Percentiles rank a stretch among this genome's conserved stretches.
phyloP scores from a whole-genome alignment of 108 stramenopile genomes.

The Stephanodiscus triporus region DNA sequence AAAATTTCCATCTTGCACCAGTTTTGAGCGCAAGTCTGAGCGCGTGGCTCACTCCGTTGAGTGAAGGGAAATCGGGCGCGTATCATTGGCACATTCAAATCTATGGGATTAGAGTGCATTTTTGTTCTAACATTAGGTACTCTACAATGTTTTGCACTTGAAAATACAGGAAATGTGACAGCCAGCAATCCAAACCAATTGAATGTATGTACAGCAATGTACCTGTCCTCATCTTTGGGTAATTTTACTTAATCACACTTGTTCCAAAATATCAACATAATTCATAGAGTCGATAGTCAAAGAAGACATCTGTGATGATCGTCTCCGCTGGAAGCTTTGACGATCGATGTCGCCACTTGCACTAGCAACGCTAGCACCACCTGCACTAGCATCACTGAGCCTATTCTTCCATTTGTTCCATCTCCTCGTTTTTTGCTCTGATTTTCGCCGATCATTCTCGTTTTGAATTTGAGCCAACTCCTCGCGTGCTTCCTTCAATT shows the following conservation, averaged over 20 bases:
- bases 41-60: no score
- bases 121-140: no score
- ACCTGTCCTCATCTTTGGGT: not conserved
- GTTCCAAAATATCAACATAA: conserved; percentile 17
- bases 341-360: not conserved
- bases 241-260: not conserved
- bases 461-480: conserved; percentile 4
- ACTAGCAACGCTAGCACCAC: no score
- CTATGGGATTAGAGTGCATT: no score
- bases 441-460: conserved; percentile 3
- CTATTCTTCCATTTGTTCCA: not conserved
- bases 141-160: no score
- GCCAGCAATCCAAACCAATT: no score
- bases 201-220: no score
- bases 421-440: not conserved
- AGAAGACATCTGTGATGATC: conserved; percentile 5
- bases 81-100: no score
- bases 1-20: no score
- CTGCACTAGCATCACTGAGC: not conserved
- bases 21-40: no score
- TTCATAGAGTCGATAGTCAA: conserved; percentile 11
- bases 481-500: conserved; percentile 14
- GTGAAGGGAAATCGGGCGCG: no score
- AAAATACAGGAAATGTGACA: no score
- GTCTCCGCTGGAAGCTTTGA: not conserved